phyloP scores from a whole-genome alignment of 129 eudicot species.

The Heracleum sosnowskyi region DNA sequence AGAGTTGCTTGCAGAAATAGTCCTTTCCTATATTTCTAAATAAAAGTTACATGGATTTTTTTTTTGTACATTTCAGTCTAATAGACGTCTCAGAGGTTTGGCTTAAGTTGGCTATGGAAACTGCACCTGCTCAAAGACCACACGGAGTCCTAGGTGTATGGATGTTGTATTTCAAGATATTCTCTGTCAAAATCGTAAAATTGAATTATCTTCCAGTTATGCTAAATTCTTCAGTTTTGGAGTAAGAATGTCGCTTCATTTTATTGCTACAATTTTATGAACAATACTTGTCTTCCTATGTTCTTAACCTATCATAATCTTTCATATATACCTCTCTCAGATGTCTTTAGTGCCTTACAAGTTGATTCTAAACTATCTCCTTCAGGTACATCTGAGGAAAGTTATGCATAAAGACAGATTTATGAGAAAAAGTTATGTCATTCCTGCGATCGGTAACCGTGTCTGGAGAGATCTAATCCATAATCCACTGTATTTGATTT shows the following conservation, averaged over 20 bases:
- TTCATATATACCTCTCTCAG: not conserved
- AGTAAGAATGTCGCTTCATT: not conserved
- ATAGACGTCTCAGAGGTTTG: slow-evolving; percentile 93
- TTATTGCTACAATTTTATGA: not conserved
- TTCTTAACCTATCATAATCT: not conserved
- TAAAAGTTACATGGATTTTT: not conserved
- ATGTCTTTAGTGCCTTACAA: not conserved
- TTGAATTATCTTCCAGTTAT: not conserved
- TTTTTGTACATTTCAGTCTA: slow-evolving; percentile 44
- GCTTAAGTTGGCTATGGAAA: slow-evolving; percentile 78
- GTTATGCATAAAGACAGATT: slow-evolving; percentile 92
- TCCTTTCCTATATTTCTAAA: not conserved
- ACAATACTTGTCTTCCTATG: not conserved
- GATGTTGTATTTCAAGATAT: slow-evolving; percentile 16
- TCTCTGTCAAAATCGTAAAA: not conserved
- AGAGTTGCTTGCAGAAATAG: not conserved
- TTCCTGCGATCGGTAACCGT: slow-evolving; percentile 81
- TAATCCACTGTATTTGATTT: slow-evolving; percentile 79
- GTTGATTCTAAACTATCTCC: slow-evolving; percentile 8
- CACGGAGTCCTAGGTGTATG: slow-evolving; percentile 94
- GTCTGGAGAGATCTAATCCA: slow-evolving; percentile 89
- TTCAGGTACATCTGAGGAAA: slow-evolving; percentile 80
- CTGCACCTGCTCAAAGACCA: slow-evolving; percentile 98
- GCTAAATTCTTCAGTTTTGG: not conserved
- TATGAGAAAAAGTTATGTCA: slow-evolving; percentile 75